Evolutionary conservation across 768 basidiomycete species (phyloP).

Genomic region (Macrolepiota albuminosa): DNA sequence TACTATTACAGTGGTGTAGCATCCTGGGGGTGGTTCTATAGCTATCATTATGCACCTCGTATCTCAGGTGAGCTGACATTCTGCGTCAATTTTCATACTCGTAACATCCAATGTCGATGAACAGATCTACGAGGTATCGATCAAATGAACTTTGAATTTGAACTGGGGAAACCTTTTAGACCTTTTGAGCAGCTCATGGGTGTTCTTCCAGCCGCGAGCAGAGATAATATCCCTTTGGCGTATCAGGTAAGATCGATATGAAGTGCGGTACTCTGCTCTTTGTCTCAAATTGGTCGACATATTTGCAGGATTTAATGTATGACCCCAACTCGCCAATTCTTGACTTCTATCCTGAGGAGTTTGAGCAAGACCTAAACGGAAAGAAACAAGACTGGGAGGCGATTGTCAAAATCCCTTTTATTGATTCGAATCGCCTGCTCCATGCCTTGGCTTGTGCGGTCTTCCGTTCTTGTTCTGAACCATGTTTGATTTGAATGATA

Average conservation of each 20-base stretch:
- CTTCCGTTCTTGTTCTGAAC: not conserved
- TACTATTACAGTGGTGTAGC: constrained; percentile 98
- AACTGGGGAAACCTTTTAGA: constrained; percentile 83
- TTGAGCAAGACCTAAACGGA: constrained; percentile 92
- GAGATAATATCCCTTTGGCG: constrained; percentile 80
- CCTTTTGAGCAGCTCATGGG: constrained; percentile 99
- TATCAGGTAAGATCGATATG: constrained; percentile 52
- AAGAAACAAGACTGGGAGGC: constrained; percentile 99
- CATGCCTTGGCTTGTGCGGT: constrained; percentile 75
- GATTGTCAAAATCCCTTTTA: constrained; percentile 97
- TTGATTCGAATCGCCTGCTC: constrained; percentile 74
- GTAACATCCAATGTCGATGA: not conserved
- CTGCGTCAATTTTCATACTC: not conserved
- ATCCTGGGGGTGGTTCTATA: constrained; percentile 98
- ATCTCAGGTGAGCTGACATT: constrained; percentile 69
- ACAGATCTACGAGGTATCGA: constrained; percentile 64
- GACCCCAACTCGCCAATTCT: constrained; percentile 80
- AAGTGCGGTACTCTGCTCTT: not conserved
- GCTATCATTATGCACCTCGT: constrained; percentile 96
- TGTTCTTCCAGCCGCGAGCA: constrained; percentile 88
- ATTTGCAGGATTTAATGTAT: constrained; percentile 79
- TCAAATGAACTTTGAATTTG: constrained; percentile 80
- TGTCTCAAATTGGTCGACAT: not conserved
- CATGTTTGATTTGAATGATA: not conserved
- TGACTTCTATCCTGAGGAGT: constrained; percentile 91